Evolutionary conservation across 2,329 filamentous ascomycete genomes (phyloP), one percentile per base, ranked within the genome.

Genomic region (Pseudovirgaria hyperparasitica): DNA sequence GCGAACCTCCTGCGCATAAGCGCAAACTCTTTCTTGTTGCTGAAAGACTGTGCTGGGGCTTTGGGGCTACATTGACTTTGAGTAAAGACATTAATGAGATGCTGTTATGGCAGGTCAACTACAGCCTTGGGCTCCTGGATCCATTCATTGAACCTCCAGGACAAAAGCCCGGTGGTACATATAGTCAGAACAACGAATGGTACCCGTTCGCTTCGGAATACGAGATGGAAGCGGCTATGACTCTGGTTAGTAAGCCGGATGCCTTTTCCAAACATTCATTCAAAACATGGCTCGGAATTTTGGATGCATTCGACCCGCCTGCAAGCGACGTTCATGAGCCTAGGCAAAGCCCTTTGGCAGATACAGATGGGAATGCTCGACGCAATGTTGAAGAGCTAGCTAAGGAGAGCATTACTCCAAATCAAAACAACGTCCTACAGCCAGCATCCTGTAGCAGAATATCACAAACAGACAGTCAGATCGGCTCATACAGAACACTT

Each of bases 1-100:
- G 37, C 6, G 34, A 33, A 16, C 22, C 31, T 10, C 43, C 39
- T 3, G 22, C 38, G 2, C 42, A 49, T 22, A 30, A 33, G 14
- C 45, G 37, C n/a, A 50, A 48, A 22, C 23, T 46, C 2, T 50
- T 49, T 11, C 31, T 50, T 5, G 37, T 45, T 7, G 43, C 46
- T 2, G 41, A 48, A 25, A 36, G 43, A 12, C 24, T 50, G 18
- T 38, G 36, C 4, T 45, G 39, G 37, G 34, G 42, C 4, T 34
- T 39, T 10, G 35, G 29, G 5, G 9, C 19, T 6, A 32, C 42
- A 4, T 37, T 40, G 8, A 30, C 19, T 1, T 26, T 26, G 10
- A 39, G 42, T 9, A 39, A 37, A 21, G 33, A 42, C 18, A 23
- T 33, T 21, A 49, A 48, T 17, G 37, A 45, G 25, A 34, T 43